These are phyloP conservation scores for Hygrophorus russula DNA, from an alignment of 768 basidiomycete genomes.

Conservation along the genomic window DNA sequence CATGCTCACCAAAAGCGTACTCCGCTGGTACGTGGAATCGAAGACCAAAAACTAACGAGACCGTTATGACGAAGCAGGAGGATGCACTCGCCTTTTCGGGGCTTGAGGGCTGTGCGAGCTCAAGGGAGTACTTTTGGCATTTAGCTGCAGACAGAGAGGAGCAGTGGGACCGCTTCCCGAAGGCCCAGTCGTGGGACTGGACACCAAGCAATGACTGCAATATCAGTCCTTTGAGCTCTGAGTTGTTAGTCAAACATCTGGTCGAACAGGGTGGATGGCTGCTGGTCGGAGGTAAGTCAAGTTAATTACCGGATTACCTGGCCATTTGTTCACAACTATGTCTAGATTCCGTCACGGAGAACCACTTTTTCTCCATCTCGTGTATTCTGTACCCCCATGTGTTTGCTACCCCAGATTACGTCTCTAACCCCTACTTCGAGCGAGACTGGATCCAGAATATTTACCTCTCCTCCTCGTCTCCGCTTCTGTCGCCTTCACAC, in stretches of 20 bases:
- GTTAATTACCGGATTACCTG: no score
- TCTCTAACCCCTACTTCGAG: conserved; percentile 41
- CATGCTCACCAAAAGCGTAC: conserved; percentile 23
- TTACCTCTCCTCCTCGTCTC: conserved; percentile 47
- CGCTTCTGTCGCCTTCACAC: conserved; percentile 19
- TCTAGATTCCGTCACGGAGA: conserved; percentile 58
- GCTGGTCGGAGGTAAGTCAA: conserved; percentile 45
- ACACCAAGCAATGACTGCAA: conserved; percentile 33
- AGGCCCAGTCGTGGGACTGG: conserved; percentile 43
- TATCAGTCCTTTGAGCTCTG: conserved; percentile 27
- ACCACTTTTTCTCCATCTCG: conserved; percentile 65
- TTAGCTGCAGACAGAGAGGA: conserved; percentile 38
- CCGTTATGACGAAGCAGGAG: conserved; percentile 23
- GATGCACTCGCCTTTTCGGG: conserved; percentile 45
- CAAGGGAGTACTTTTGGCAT: conserved; percentile 55
- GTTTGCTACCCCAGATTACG: conserved; percentile 52
- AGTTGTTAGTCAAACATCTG: conserved; percentile 39
- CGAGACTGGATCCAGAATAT: conserved; percentile 56
- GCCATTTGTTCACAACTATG: not conserved
- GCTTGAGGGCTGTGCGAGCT: conserved; percentile 50
- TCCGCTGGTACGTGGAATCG: conserved; percentile 29
- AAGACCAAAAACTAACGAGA: conserved; percentile 21
- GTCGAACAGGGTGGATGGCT: conserved; percentile 67
- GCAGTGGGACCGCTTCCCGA: conserved; percentile 42
- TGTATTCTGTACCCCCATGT: conserved; percentile 60